phyloP scores from a whole-genome alignment of 2,329 filamentous ascomycete genomes.

The Ceratocystis colombiana region DNA sequence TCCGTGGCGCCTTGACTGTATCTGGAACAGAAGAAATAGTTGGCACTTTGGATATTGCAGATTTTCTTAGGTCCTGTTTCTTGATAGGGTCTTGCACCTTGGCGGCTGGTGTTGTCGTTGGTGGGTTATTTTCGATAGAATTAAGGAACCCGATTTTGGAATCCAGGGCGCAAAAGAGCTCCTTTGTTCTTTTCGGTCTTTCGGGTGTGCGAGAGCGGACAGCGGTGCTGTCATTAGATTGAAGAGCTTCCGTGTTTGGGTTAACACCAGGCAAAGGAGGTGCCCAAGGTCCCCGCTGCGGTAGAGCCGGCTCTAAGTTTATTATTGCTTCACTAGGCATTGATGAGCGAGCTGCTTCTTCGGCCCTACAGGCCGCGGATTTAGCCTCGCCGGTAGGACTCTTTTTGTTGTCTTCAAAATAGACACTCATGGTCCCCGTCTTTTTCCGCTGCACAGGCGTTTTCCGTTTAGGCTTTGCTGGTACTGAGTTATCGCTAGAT shows the following conservation, averaged over 20 bases:
- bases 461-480: slow-evolving; percentile 14
- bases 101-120: not conserved
- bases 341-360: not conserved
- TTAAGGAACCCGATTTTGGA: slow-evolving; percentile 9
- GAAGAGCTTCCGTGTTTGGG: not conserved
- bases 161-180: not conserved
- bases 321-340: slow-evolving; percentile 13
- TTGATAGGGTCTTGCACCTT: not conserved
- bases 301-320: slow-evolving; percentile 21
- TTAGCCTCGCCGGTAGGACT: not conserved
- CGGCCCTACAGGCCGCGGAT: not conserved
- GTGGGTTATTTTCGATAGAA: not conserved
- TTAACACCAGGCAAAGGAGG: slow-evolving; percentile 4
- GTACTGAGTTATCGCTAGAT: not conserved
- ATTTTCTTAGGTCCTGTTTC: slow-evolving; percentile 11
- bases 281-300: slow-evolving; percentile 17
- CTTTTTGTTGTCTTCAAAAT: not conserved
- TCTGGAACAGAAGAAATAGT: not conserved
- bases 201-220: not conserved
- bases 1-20: slow-evolving; percentile 22
- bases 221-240: not conserved
- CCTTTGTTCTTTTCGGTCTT: not conserved
- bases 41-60: not conserved
- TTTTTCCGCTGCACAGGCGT: slow-evolving; percentile 15
- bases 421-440: not conserved